Evolutionary conservation across 1,139 yeast species (phyloP), one percentile per base, ranked within the genome.

Genomic region (Nakaseomyces nivariensis): DNA sequence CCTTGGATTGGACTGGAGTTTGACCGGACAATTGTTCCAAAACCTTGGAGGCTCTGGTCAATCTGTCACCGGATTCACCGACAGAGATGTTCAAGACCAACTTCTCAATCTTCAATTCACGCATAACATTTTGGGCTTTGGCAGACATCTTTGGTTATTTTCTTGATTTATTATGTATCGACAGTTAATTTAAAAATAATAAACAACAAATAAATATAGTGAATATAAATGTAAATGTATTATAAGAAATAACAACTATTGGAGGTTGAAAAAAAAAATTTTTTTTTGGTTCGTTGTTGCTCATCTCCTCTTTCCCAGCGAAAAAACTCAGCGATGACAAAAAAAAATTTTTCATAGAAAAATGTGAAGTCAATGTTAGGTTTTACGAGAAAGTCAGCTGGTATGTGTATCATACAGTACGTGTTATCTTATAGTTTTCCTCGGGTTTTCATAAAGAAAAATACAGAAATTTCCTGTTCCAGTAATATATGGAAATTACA

Each of bases 31-130:
- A 86, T 82, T 94, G 98, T 81, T 92, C 99, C 74, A 92, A 84
- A 71, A 92, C 98, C 85, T 92, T 92, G 73, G 98, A 94, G 70
- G 98, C 99, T 87, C 99, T 92, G 82, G 99, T 92, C 77, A 92
- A 88, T 84, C 97, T 86, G 78, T 92, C 99, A 83, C 99, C 99
- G 77, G 97, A 90, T 80, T 92, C 98, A 82, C 99, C 99, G 76
- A 92, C 98, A 77, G 96, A 90, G 79, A 92, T 92, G 94, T 92
- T 94, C 78, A 92, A 87, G 77, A 92, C 97, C 78, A 92, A 85
- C 81, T 92, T 94, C 81, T 92, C 97, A 80, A 92, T 92, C 81
- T 86, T 92, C 79, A 94, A 82, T 70, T 92, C 97, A 79, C 96
- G 94, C 98, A 94, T 92, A 78, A 87, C 78, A 76, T 83, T 83